Conservation (phyloP, 805 yeast genomes). For the Grigorovia jiainica region DNA sequence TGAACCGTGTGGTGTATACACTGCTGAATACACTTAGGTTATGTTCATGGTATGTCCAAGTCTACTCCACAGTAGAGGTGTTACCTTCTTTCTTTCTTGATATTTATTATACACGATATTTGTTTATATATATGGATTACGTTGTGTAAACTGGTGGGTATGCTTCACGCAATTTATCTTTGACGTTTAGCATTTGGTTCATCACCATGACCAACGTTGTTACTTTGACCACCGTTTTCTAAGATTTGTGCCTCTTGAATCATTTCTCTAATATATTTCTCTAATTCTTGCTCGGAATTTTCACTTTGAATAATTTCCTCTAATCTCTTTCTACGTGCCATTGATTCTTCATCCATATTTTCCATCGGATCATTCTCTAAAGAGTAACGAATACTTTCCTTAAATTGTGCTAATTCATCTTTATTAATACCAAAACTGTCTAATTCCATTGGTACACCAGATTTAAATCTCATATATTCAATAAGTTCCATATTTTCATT, state of each 20-base stretch:
- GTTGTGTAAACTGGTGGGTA: not conserved
- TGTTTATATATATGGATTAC: not conserved
- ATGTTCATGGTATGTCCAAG: not conserved
- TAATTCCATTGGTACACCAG: slow-evolving; percentile 21
- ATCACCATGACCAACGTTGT: slow-evolving; percentile 13
- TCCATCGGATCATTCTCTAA: slow-evolving; percentile 37
- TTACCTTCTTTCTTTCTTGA: no score
- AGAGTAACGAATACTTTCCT: slow-evolving; percentile 46
- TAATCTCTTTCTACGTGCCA: slow-evolving; percentile 51
- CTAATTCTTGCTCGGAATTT: slow-evolving; percentile 70
- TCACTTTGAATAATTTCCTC: slow-evolving; percentile 69
- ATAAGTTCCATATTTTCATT: slow-evolving; percentile 76
- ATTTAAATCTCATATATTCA: slow-evolving; percentile 43
- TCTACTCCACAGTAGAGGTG: no score
- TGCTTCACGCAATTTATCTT: slow-evolving; percentile 1
- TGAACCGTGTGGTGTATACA: no score
- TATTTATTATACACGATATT: not conserved
- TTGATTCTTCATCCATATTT: slow-evolving; percentile 36
- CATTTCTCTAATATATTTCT: slow-evolving; percentile 55
- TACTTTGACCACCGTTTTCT: slow-evolving; percentile 3
- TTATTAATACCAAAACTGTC: slow-evolving; percentile 22
- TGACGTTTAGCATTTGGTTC: slow-evolving; percentile 17
- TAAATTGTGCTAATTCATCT: slow-evolving; percentile 24
- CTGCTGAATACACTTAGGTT: no score
- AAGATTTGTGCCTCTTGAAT: slow-evolving; percentile 45